Base-by-base conservation (phyloP, 805 yeast species). In the Metschnikowia borealis region DNA sequence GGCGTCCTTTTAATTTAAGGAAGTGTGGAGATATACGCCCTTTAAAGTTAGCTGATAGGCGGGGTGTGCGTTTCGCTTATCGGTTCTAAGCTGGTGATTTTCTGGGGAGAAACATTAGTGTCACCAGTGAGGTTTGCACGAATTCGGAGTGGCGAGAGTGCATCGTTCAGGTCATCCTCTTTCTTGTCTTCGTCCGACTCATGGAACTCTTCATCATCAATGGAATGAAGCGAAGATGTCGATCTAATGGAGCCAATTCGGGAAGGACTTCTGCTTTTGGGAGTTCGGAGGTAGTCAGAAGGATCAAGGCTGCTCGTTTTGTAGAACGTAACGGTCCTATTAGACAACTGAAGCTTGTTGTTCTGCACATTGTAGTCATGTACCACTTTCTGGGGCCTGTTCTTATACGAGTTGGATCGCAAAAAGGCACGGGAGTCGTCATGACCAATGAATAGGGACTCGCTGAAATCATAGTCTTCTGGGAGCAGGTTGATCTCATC, bases 291-390 rank as follows among this genome's bases (percentile, higher is more conserved):
- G 1, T 54, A 49, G 6, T 60, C 62, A 1, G 56, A 45, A 13
- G 29, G 33, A 21, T 45, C 52, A 3, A 40, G 44, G 33, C 65
- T 61, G 44, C 59, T 65, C 21, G 64, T 63, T 38, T 69, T 57
- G 56, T 70, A 73, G 42, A 70, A 71, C 1, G 78, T 73, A n/a
- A 73, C 77, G 0, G 77, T 73, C 48, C 69, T 73, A 46, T 63
- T 66, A 7, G 55, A 41, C 2, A 74, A 68, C 48, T 71, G 69
- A 17, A 73, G 71, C 49, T 68, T 71, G 50, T 67, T 71, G 3
- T 65, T 55, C 31, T 55, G 62, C 40, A 46, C 59, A 31, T 51
- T 60, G 48, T 54, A 55, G 26, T 66, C 67, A 42, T 57, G 39
- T 18, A 62, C 48, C n/a, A 60, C 52, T 50, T 65, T 66, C 46